Base-by-base conservation (phyloP, 1,139 yeast species). In the Yamadazyma dendronema region DNA sequence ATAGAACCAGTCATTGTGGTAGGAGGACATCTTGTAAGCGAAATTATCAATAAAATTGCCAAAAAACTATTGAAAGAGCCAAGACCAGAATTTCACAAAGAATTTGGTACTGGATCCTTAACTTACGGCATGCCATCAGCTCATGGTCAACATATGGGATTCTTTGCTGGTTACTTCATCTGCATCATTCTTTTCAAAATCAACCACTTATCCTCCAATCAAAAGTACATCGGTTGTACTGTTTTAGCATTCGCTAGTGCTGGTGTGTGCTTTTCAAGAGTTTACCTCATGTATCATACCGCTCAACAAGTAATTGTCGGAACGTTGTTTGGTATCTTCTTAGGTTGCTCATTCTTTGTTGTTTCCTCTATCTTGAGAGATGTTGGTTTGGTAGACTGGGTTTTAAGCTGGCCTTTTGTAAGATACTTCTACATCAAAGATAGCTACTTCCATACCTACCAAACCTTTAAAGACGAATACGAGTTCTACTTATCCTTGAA, bases 101-200 rank as follows among this genome's bases (percentile, higher is more conserved):
- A 70, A 26, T 67, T 73, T 52, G 67, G 80, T 46, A 39, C 70
- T 46, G 66, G 75, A 44, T 59, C 73, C 45, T 60, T 62, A 62
- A 84, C 87, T 2, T 88, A 84, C 57, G 98, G 98, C 0, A 90
- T 92, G 97, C 98, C 98, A 0, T 81, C 92, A 39, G 96, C 97
- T 2, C 98, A 92, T 59, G 81, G 96, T 0, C 98, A 92, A 61
- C 92, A 90, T 61, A 85, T 89, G 89, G 94, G 95, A 1, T 92
- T 81, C 59, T 81, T 84, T 51, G 77, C 83, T 12, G 73, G 81
- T 3, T 89, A 87, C 58, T 67, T 79, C 39, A 56, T 73, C 7
- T 68, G 87, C 46, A 56, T 61, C 10, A 35, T 67, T 8, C 24
- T 63, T 9, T 57, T 60, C 43, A 61, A 61, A 45, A 53, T 68